Base-by-base conservation (phyloP, 2,329 filamentous ascomycete genomes). In the Aspergillus calidoustus region DNA sequence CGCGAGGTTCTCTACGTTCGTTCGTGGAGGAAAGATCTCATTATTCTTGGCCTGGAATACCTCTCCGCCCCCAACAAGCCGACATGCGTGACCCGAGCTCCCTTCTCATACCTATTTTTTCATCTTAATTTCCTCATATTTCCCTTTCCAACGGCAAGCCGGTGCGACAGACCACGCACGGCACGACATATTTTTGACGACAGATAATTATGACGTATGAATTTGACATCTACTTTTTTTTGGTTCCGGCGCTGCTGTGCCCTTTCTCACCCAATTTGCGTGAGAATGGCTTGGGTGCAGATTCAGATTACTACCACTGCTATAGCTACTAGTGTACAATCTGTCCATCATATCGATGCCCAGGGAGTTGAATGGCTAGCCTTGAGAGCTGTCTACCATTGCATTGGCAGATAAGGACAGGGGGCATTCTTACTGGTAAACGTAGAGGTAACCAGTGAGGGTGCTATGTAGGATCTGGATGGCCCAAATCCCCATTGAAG, bases 201-300 rank as follows among this genome's bases (percentile, higher is more conserved):
- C 54, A 61, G 53, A 57, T 52, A 65, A 47, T 58, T 49, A 65
- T 65, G 61, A 63, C 56, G 57, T 60, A 57, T 38, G 58, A 54
- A 58, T 58, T 54, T 60, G 58, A 54, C 13, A 54, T 41, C 22
- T 22, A 31, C n/a, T 49, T 13, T 43, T 19, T 48, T 61, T 46
- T 22, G 50, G 31, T 23, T 48, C 44, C 46, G 54, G 41, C 30
- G 46, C 34, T 50, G 13, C 13, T 31, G 44, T 34, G 15, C 23
- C n/a, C 48, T 46, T 28, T 28, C 41, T 55, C 7, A 46, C 11
- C 13, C 15, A 8, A 17, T 15, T 15, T 15, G 34, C 34, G 5
- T 6, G 13, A 17, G 34, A 15, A 15, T 41, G 34, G 34, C 34
- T 41, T 41, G 34, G 9, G 34, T 15, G 34, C 34, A 41, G 34